Evolutionary conservation across 306 rosid genomes (phyloP).

Genomic region (Trifolium fragiferum): DNA sequence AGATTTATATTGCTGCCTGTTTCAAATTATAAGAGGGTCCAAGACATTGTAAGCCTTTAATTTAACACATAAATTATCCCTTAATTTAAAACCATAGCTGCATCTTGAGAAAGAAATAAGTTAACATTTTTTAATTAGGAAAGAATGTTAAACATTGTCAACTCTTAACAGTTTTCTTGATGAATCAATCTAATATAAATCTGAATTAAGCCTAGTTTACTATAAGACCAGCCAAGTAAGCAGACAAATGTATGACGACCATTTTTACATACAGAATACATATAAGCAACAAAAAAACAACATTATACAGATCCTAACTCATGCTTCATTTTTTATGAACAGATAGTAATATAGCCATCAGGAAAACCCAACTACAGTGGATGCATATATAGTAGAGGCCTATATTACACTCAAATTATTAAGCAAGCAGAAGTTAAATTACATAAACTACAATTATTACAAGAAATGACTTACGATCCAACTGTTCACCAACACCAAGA

Average conservation of each 20-base stretch:
- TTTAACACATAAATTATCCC: constrained; percentile 12
- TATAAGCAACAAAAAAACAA: background rate
- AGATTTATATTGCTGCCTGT: constrained; percentile 20
- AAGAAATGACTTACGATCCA: constrained; percentile 85
- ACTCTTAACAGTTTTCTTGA: constrained; percentile 19
- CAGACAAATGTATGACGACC: constrained; percentile 26
- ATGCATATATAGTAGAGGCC: constrained; percentile 10
- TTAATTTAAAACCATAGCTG: background rate
- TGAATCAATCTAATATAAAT: constrained; percentile 15
- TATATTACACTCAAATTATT: constrained; percentile 15
- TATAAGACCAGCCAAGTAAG: constrained; percentile 25
- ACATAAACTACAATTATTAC: constrained; percentile 32
- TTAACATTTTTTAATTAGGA: background rate
- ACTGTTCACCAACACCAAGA: constrained; percentile 99
- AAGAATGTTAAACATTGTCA: constrained; percentile 30
- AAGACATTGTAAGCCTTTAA: constrained; percentile 16
- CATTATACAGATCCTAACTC: constrained; percentile 11
- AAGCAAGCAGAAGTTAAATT: constrained; percentile 37
- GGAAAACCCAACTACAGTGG: constrained; percentile 31
- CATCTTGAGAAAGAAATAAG: background rate
- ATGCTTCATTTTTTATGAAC: background rate
- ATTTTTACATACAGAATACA: constrained; percentile 12
- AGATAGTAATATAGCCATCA: background rate
- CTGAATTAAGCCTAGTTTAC: constrained; percentile 1
- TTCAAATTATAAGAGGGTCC: constrained; percentile 17